Evolutionary conservation across 2,329 filamentous ascomycete species (phyloP), one percentile per base, ranked within the genome.

Genomic region (Exophiala phaeomuriformis): DNA sequence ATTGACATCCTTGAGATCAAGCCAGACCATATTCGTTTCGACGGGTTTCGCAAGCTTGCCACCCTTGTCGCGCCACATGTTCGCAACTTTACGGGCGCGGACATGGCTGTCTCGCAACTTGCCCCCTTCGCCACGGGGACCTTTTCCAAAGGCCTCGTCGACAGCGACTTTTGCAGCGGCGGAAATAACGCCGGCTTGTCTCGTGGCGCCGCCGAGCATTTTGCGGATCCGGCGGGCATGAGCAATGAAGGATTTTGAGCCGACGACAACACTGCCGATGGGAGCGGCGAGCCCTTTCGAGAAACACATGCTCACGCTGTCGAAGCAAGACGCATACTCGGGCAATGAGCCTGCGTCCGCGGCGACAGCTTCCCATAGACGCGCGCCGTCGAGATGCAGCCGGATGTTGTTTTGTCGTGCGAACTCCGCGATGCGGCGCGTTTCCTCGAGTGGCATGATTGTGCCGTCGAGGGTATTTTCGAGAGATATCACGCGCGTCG

Each of bases 1-100:
- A 0, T 80, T 79, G 7, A 80, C 78, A 1, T 77, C 77, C 31
- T 81, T 77, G 10, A 93, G 72, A 67, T 94, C 84, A 53, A 94
- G 65, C 88, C 88, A 95, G 33, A 88, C 81, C 87, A 95, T 94
- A 71, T 95, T 95, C n/a, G 89, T 94, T 65, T 95, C 84, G 1
- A 86, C 84, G 0, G 86, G 84, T 55, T 84, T 76, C 19, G 76
- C 69, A 52, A 89, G 70, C 69, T 79, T 81, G 1, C 88, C 89
- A 3, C 88, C 88, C 48, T 83, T 73, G 10, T 71, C 72, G 3
- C 74, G 78, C 89, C 89, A 95, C 59, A 86, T 68, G 32, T 75
- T 71, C 29, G 77, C 82, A 28, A 90, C 74, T 61, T 73, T 73
- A 67, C 78, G 78, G 2, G 87, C 86, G 31, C 77, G 78, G 44